Evolutionary conservation across 768 basidiomycete species (phyloP).

Genomic region (Obba rivulosa): DNA sequence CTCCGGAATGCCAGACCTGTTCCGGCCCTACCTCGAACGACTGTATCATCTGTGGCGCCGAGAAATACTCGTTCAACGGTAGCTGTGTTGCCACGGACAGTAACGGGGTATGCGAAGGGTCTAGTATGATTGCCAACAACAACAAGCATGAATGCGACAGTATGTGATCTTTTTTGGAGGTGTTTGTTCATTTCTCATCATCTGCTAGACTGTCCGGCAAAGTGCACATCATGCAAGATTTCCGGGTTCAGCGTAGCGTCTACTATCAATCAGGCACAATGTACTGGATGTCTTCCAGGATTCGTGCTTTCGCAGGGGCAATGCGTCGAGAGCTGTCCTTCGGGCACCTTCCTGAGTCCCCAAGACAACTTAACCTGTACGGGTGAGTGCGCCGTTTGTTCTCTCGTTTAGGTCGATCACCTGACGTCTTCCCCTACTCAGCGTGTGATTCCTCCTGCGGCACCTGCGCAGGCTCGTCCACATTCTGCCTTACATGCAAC

Average conservation of each 20-base stretch:
- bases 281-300: conserved; percentile 76
- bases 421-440: conserved; percentile 15
- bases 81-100: conserved; percentile 61
- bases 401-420: background rate
- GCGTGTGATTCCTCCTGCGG: conserved; percentile 73
- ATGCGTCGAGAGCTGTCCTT: conserved; percentile 68
- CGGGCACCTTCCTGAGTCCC: conserved; percentile 66
- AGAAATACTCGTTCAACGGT: conserved; percentile 60
- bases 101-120: conserved; percentile 69
- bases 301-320: conserved; percentile 63
- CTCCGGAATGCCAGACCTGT: conserved; percentile 67
- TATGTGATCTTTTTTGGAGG: conserved; percentile 32
- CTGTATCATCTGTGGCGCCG: conserved; percentile 64
- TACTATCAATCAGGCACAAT: conserved; percentile 58
- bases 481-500: conserved; percentile 71
- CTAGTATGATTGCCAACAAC: conserved; percentile 73
- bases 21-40: conserved; percentile 60
- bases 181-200: conserved; percentile 2
- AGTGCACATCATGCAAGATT: conserved; percentile 76
- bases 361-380: conserved; percentile 71
- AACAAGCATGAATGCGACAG: conserved; percentile 81
- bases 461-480: conserved; percentile 62
- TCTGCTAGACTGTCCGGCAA: conserved; percentile 67
- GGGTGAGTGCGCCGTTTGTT: conserved; percentile 40
- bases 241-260: conserved; percentile 67